Conservation (phyloP, 176 grass and related monocot species). For the Pharus latifolius region DNA sequence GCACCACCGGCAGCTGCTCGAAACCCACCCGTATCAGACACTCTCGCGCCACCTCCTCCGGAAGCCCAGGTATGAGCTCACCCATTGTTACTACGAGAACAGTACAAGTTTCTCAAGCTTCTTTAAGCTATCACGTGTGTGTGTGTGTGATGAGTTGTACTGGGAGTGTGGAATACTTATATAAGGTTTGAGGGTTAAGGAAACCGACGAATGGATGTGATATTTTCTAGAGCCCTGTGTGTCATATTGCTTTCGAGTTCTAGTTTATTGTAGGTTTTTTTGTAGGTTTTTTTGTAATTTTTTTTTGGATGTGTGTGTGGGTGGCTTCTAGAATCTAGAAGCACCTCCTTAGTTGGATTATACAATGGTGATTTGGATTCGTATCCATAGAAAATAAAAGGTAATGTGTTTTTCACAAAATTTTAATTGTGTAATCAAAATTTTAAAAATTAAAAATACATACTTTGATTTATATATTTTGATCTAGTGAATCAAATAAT, state of each 20-base stretch:
- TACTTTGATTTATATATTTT: too few species aligned
- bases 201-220: not conserved
- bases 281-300: not conserved
- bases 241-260: too few species aligned
- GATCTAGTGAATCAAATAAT: too few species aligned
- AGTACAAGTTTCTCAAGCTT: not conserved
- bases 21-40: conserved; percentile 76
- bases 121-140: not conserved
- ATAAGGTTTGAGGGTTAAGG: not conserved
- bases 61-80: conserved; percentile 70
- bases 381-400: too few species aligned
- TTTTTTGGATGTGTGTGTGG: not conserved
- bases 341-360: too few species aligned
- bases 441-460: too few species aligned
- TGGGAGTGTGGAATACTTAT: conserved; percentile 14
- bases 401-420: too few species aligned
- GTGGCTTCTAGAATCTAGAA: not conserved
- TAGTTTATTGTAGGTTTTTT: too few species aligned
- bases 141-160: conserved; percentile 2
- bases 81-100: conserved; percentile 8
- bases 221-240: not conserved
- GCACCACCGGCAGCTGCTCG: conserved; percentile 46
- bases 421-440: too few species aligned
- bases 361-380: too few species aligned
- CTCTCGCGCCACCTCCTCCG: conserved; percentile 82